These are phyloP conservation scores for Tuber umbilicatum DNA, from an alignment of 495 filamentous ascomycete species.

Conservation along the genomic window DNA sequence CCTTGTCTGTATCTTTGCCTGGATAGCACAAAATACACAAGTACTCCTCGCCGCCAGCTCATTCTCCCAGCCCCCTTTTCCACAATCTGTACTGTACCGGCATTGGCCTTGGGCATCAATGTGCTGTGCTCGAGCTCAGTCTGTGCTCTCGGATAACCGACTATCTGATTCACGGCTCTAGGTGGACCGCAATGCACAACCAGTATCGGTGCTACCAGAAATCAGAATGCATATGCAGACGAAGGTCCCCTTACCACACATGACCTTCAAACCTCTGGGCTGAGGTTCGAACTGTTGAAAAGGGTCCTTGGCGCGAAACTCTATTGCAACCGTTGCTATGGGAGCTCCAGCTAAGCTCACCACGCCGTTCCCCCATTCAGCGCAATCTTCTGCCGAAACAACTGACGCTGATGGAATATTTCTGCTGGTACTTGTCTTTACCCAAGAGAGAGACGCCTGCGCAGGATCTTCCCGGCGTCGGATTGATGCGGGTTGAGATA, in stretches of 20 bases:
- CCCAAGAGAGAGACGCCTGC: background rate
- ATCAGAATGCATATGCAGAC: slow-evolving; percentile 1
- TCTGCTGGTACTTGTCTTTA: background rate
- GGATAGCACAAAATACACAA: background rate
- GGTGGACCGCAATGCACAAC: background rate
- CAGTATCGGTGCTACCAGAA: background rate
- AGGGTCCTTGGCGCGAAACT: background rate
- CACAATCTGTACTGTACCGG: background rate
- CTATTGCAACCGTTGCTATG: slow-evolving; percentile 2
- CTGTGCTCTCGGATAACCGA: background rate
- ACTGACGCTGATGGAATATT: background rate
- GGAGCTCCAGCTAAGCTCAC: background rate
- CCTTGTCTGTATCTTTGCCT: background rate
- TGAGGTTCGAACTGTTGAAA: background rate
- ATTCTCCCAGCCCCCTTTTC: background rate
- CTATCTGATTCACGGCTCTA: background rate
- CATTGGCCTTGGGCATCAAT: background rate
- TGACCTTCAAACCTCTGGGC: background rate
- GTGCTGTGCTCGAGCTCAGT: background rate
- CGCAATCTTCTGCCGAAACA: background rate
- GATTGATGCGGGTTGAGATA: background rate
- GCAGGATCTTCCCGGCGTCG: background rate
- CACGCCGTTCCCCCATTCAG: background rate
- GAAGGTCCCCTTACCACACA: background rate
- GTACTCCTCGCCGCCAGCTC: background rate